These are phyloP conservation scores for Eimeria zaria DNA, from an alignment of 169 alveolate genomes.

Conservation along the genomic window DNA sequence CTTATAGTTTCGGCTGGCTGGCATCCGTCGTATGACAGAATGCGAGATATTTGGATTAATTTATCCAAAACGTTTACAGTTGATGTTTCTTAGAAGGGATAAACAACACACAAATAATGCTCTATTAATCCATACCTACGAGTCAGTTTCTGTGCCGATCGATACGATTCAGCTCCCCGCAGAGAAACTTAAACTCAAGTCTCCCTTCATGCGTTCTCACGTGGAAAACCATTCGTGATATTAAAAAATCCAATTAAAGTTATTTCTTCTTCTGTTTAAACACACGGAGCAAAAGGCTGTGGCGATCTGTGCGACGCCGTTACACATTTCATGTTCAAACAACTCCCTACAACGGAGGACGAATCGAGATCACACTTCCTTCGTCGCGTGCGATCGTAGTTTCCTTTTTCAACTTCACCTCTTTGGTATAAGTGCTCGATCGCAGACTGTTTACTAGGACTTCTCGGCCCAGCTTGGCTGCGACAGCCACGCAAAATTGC, in stretches of 20 bases:
- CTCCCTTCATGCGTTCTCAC: not conserved
- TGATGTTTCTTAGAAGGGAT: not conserved
- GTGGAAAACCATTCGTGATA: not conserved
- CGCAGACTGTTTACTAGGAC: not conserved
- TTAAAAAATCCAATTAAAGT: not conserved
- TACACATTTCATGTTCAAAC: not conserved
- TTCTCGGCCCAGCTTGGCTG: not conserved
- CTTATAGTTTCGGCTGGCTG: not conserved
- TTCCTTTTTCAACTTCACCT: not conserved
- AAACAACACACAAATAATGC: not conserved
- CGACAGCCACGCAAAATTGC: not conserved
- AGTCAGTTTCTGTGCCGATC: not conserved
- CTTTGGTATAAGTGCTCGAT: not conserved
- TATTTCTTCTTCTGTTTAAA: not conserved
- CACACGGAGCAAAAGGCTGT: not conserved
- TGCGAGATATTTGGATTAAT: not conserved
- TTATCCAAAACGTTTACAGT: not conserved
- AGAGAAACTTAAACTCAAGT: not conserved
- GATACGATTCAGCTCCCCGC: conserved; percentile 42
- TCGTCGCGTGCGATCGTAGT: not conserved
- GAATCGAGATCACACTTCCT: not conserved
- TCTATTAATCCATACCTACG: not conserved
- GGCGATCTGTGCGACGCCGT: not conserved
- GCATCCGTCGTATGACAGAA: not conserved
- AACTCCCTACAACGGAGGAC: not conserved